phyloP scores from a whole-genome alignment of 306 rosid species.

The Hylodesmum podocarpum region DNA sequence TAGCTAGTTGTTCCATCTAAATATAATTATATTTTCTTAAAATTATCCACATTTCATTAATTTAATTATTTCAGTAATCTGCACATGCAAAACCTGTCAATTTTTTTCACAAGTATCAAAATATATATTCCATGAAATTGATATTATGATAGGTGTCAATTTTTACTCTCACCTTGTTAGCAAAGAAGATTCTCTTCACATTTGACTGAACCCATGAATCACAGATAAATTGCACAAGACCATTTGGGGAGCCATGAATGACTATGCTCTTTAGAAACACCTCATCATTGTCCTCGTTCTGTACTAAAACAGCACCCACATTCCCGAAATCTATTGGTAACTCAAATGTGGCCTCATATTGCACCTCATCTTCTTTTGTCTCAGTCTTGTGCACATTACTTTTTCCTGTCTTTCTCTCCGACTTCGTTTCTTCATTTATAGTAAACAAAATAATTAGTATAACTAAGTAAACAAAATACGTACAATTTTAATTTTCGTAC shows the following conservation, averaged over 20 bases:
- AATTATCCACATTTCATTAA: too few relatives aligned
- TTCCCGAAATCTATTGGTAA: constrained; percentile 19
- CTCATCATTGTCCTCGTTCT: constrained; percentile 14
- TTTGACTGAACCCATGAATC: constrained; percentile 45
- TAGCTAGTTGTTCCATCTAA: too few relatives aligned
- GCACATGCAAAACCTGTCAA: too few relatives aligned
- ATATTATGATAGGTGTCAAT: too few relatives aligned
- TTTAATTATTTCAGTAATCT: too few relatives aligned
- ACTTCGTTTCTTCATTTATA: constrained; percentile 26
- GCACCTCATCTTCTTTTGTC: neutral
- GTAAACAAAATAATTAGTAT: too few relatives aligned
- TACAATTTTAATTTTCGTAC: too few relatives aligned
- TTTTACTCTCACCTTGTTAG: constrained; percentile 34
- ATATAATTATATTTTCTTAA: too few relatives aligned
- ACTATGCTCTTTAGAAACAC: constrained; percentile 22
- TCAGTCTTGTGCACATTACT: neutral
- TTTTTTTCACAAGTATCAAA: too few relatives aligned
- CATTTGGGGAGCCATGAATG: constrained; percentile 30
- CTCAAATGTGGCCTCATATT: constrained; percentile 19
- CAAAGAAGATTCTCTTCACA: constrained; percentile 36
- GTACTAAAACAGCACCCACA: constrained; percentile 36
- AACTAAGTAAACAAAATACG: too few relatives aligned
- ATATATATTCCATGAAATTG: too few relatives aligned
- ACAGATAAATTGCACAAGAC: constrained; percentile 24
- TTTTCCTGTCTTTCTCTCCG: constrained; percentile 23